phyloP scores from a whole-genome alignment of 73 alveolate species.

The Paramecium primaurelia region DNA sequence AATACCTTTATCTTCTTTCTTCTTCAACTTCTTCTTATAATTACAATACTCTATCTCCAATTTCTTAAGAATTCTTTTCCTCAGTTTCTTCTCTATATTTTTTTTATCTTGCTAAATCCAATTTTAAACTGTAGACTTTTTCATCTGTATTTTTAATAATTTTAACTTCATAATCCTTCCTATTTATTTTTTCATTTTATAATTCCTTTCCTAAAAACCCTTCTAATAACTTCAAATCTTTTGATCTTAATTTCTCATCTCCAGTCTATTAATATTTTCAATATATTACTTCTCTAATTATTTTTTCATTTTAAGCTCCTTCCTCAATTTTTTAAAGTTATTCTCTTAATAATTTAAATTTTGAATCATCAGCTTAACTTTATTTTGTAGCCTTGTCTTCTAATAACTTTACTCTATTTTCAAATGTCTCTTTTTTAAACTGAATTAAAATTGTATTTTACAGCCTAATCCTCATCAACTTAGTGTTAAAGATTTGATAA shows the following conservation, averaged over 20 bases:
- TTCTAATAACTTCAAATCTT: conserved; percentile 64
- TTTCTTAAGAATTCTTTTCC: conserved; percentile 32
- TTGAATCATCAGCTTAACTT: neutral
- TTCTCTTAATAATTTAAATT: neutral
- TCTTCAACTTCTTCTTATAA: conserved; percentile 49
- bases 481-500: neutral
- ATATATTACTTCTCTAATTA: neutral
- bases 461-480: neutral
- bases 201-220: conserved; percentile 68
- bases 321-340: neutral
- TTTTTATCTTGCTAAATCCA: conserved; percentile 77
- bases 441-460: neutral
- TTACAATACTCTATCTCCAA: neutral
- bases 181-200: conserved; percentile 64
- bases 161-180: conserved; percentile 74
- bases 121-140: conserved; percentile 63
- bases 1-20: conserved; percentile 47
- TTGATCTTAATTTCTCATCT: neutral
- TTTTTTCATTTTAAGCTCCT: neutral
- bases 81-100: conserved; percentile 68
- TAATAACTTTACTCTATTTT: neutral
- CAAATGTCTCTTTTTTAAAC: neutral
- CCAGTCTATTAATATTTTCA: neutral
- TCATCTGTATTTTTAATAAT: conserved; percentile 68
- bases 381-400: neutral